Conservation (phyloP, 768 basidiomycete species). For the Psilocybe azurescens region DNA sequence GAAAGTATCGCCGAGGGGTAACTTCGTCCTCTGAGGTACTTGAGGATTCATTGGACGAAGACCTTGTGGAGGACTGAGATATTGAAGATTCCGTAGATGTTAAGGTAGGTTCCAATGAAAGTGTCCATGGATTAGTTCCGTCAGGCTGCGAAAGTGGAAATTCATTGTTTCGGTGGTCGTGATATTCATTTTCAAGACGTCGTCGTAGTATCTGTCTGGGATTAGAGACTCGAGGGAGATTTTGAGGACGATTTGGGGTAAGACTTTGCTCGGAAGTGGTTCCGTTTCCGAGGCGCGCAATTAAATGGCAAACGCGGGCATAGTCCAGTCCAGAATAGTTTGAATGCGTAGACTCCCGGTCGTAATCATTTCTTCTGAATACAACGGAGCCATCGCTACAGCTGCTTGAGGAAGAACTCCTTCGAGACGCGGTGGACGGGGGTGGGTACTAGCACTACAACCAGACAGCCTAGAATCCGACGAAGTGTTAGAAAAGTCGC, state of each 20-base stretch:
- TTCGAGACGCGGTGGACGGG: constrained; percentile 2
- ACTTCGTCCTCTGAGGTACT: constrained; percentile 5
- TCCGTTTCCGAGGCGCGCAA: background rate
- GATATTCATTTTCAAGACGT: background rate
- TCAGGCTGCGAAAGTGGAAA: constrained; percentile 31
- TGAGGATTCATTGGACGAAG: constrained; percentile 2
- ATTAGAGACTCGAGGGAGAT: background rate
- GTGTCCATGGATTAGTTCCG: constrained; percentile 35
- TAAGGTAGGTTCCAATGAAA: constrained; percentile 29
- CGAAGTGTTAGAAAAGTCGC: constrained; percentile 2
- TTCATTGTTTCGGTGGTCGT: background rate
- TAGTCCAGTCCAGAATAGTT: constrained; percentile 13
- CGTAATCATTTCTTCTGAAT: constrained; percentile 8
- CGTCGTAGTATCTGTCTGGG: constrained; percentile 10
- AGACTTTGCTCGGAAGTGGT: constrained; percentile 12
- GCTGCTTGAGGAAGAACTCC: constrained; percentile 1
- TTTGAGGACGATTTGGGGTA: background rate
- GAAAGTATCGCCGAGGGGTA: constrained; percentile 3
- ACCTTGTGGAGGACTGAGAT: constrained; percentile 15
- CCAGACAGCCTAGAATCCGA: constrained; percentile 10
- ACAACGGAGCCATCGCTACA: constrained; percentile 14
- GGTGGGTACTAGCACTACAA: background rate
- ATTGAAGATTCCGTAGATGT: constrained; percentile 18
- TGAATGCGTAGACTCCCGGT: constrained; percentile 6
- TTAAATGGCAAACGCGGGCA: constrained; percentile 6